Base-by-base conservation (phyloP, 2,329 filamentous ascomycete species). In the Aureobasidium mangrovei region DNA sequence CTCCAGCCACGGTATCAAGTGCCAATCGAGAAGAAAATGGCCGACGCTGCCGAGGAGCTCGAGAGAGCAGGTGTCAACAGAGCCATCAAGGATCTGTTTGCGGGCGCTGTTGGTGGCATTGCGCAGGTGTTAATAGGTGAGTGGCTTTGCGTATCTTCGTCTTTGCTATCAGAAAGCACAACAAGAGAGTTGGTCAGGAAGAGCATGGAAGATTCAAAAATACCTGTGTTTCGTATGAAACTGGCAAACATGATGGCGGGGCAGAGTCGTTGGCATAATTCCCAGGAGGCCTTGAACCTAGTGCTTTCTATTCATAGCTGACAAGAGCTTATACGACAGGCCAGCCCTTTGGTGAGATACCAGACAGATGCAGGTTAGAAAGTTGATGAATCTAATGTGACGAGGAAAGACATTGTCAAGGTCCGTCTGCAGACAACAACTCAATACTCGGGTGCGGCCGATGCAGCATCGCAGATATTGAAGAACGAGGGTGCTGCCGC, bases 81-180 rank as follows among this genome's bases (percentile, higher is more conserved):
- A 52, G 71, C 86, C 47, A 36, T 57, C 18, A 98, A 97, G 77
- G 93, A 98, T 72, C 76, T 98, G 56, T 86, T 91, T 67, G 82
- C 93, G 8, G 93, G 93, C 36, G 93, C 93, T 57, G 86, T 85
- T 6, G 93, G 93, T 59, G 93, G 93, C 63, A 79, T 97, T 63
- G 91, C 93, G 18, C 93, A 98, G 72, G 93, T 98, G 41, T 74
- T 98, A 59, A 79, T 97, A 61, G 91, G 91, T 95, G 74, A 72
- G 82, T 78, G 4, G 42, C 33, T 53, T n/a, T 39, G 44, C 43
- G 31, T 41, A 27, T 38, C 3, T 27, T 49, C 26, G 40, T 55
- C 32, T 43, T 47, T 24, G 45, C 39, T 39, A 28, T 38, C 33
- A 28, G 18, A 18, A 18, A n/a, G 5, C 27, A 27, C 28, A 27